A percentile compares a stretch with the other conserved stretches of the same genome.
These are phyloP conservation scores for Malus domestica DNA, from an alignment of 306 rosid species.

Conservation along the genomic window DNA sequence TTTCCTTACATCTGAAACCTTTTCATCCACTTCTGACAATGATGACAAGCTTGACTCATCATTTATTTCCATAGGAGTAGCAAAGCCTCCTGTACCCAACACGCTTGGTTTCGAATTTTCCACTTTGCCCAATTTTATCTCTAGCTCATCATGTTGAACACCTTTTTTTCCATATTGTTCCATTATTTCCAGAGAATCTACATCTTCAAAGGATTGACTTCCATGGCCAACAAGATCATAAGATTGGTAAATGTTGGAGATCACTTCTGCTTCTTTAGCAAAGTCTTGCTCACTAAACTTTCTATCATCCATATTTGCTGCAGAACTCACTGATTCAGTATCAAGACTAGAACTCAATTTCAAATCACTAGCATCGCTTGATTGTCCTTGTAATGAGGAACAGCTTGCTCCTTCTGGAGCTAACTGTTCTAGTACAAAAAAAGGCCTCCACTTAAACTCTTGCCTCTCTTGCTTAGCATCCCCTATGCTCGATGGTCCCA, in stretches of 20 bases:
- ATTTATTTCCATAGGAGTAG: conserved; percentile 27
- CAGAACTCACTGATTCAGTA: conserved; percentile 67
- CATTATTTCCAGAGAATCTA: conserved; percentile 34
- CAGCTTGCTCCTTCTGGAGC: conserved; percentile 65
- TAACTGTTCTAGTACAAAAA: conserved; percentile 55
- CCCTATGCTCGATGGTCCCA: conserved; percentile 55
- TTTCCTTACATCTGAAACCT: conserved; percentile 28
- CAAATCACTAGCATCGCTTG: conserved; percentile 69
- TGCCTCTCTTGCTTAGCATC: conserved; percentile 43
- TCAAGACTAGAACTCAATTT: conserved; percentile 83
- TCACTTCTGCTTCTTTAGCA: conserved; percentile 38
- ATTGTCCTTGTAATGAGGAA: conserved; percentile 53
- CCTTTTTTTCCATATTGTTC: conserved; percentile 24
- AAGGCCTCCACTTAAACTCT: conserved; percentile 55
- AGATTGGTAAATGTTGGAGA: conserved; percentile 34
- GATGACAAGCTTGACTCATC: conserved; percentile 58
- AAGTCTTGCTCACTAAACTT: conserved; percentile 47
- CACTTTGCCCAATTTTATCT: conserved; percentile 54
- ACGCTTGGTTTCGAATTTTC: conserved; percentile 31
- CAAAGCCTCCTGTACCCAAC: conserved; percentile 30
- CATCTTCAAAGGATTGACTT: conserved; percentile 44
- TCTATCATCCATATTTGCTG: conserved; percentile 54
- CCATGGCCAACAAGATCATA: conserved; percentile 37
- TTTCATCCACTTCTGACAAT: conserved; percentile 48
- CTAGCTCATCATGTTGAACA: conserved; percentile 42